These are phyloP conservation scores for Auxenochlorella pyrenoidosa DNA, from an alignment of 139 green algal genomes.

Conservation along the genomic window DNA sequence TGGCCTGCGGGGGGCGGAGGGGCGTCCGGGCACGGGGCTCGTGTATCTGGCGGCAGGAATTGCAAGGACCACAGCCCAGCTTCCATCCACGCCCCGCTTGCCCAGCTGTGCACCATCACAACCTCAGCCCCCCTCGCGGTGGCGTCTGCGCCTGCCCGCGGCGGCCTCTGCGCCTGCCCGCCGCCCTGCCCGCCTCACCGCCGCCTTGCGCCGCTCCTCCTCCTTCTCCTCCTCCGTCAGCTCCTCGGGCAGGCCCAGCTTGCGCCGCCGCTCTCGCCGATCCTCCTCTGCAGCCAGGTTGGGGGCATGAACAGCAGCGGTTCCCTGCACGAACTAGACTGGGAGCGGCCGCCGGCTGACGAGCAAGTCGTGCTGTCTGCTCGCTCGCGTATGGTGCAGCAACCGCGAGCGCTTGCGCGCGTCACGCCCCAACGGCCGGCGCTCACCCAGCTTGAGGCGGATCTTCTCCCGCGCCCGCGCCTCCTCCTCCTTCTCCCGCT, in stretches of 20 bases:
- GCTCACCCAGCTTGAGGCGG: conserved; percentile 68
- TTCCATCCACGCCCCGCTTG: no score
- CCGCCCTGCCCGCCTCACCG: conserved; percentile 33
- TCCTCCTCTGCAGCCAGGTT: conserved; percentile 80
- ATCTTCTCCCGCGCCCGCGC: conserved; percentile 74
- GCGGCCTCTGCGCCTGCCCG: conserved; percentile 27
- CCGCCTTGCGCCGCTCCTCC: conserved; percentile 46
- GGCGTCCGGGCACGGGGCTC: background rate
- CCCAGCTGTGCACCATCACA: no score
- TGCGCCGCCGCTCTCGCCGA: conserved; percentile 75
- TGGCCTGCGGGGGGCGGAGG: conserved; percentile 1
- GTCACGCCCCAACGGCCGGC: no score
- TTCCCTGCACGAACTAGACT: no score
- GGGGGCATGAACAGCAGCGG: background rate
- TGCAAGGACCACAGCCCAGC: background rate
- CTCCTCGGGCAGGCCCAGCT: conserved; percentile 92
- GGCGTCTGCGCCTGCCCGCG: background rate
- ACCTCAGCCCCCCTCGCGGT: no score
- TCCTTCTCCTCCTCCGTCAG: conserved; percentile 90
- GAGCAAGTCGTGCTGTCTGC: no score
- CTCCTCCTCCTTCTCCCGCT: conserved; percentile 76
- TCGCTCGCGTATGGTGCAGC: no score
- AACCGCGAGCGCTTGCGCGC: no score
- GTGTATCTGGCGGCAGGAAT: background rate
- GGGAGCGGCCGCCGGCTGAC: no score